Evolutionary conservation across 2,329 filamentous ascomycete species (phyloP).

Genomic region (Ceratocystis albifundus): DNA sequence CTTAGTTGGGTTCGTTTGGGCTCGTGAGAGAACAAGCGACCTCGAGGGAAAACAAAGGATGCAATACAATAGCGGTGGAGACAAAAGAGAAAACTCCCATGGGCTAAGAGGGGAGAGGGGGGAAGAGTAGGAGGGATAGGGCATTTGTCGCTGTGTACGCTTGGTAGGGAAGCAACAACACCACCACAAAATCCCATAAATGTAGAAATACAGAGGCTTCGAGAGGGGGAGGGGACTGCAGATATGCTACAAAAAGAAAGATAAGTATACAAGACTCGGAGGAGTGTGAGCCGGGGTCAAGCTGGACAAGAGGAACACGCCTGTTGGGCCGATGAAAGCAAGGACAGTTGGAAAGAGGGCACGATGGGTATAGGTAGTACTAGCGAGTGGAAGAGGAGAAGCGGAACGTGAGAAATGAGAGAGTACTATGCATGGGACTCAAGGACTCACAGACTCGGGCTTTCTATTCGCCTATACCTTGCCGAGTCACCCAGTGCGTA

Average conservation of each 20-base stretch:
- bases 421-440: background rate
- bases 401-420: background rate
- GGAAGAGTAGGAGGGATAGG: too few species aligned
- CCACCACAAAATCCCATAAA: too few species aligned
- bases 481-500: background rate
- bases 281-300: background rate
- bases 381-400: background rate
- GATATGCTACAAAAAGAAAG: background rate
- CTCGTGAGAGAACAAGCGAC: background rate
- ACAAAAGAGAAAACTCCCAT: background rate
- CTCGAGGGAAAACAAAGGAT: background rate
- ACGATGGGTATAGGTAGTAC: background rate
- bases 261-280: background rate
- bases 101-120: background rate
- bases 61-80: background rate
- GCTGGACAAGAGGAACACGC: background rate
- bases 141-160: too few species aligned
- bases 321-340: background rate
- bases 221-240: too few species aligned
- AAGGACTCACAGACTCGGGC: background rate
- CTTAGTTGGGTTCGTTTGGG: background rate
- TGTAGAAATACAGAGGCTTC: too few species aligned
- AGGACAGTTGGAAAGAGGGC: background rate
- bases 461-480: background rate
- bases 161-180: too few species aligned